Base-by-base conservation (phyloP, 352 stramenopile species). In the Peronospora belbahrii region DNA sequence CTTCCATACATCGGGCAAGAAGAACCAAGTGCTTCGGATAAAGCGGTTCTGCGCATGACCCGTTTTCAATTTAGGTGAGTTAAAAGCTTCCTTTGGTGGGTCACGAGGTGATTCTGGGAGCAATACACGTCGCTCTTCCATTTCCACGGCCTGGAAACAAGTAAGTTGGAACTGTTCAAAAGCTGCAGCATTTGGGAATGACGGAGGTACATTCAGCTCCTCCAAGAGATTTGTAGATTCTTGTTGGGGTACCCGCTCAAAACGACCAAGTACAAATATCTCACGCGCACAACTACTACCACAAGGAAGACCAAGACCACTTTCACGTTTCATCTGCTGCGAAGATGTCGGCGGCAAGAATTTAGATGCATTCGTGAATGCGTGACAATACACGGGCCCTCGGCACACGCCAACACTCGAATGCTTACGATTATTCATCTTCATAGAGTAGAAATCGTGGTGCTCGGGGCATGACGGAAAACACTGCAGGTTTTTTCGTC, bases 381-480 rank as follows among this genome's bases (percentile, higher is more conserved):
- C 73, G 48, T 88, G 76, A 36, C 75, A 88, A 53, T 93, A 86
- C 11, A 93, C 65, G 1, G 78, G 78, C 2, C 76, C 78, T 17
- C 81, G 81, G 50, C 82, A 93, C 1, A 93, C 82, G 1, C 82
- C 82, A 13, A 89, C 75, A 47, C 71, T 87, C 40, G 76, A 82
- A 51, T 93, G 82, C 59, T 93, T 93, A 34, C 76, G 76, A 57
- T 88, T 88, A 60, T 87, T 89, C 66, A 91, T 89, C 63, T 89
- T 90, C 79, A 91, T 91, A 4, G 78, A 88, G 62, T 88, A 92
- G 19, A 94, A 95, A 56, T 95, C 84, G 46, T 84, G 70, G 53
- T 91, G 79, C 47, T 94, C 83, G 13, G 82, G 82, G 24, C 84
- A 95, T 2, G 71, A 67, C 6, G 84, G 84, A 44, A 95, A 95